Base-by-base conservation (phyloP, 179 eudicot species). In the Beta corolliflora region DNA sequence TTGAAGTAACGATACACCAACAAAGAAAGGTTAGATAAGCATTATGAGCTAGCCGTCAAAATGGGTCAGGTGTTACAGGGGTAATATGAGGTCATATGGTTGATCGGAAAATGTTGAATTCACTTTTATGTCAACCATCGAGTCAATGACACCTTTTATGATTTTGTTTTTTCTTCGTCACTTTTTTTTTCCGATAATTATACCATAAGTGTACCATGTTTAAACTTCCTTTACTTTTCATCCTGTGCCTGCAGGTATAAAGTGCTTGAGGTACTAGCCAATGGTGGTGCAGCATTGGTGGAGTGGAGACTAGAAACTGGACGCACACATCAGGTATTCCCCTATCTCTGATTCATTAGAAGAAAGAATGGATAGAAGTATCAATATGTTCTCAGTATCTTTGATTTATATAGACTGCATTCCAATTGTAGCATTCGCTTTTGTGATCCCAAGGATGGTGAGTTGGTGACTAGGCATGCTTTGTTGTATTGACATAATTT, bases 301-400 rank as follows among this genome's bases (percentile, higher is more conserved):
- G 98, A 93, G 74, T 95, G 99, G 99, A 92, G 90, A 80, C 82
- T 95, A 25, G 99, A 93, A 86, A 95, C 98, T 69, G 98, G 98
- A n/a, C 95, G 98, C 72, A 95, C 99, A 75, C 99, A 95, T 91
- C 98, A 95, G 99, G 99, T 94, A 78, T 76, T 50, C 58, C 21
- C 45, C 41, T 18, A 65, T 54, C n/a, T 67, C 53, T 52, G 75
- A 45, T 25, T 58, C 69, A 71, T 23, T 52, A 11, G 53, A 69
- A 68, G 14, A 44, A 58, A 73, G 75, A 44, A 63, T 31, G 41
- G 10, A 18, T 60, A 46, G 77, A 60, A 61, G 29, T 50, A 19
- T 46, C 72, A 77, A 31, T 72, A 21, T 72, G 15, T 74, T 56
- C 55, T 10, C 41, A 48, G 16, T 7, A 15, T 54, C 15, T 54